A percentile compares a stretch with the other conserved stretches of the same genome.
phyloP scores from a whole-genome alignment of 306 rosid genomes.

The Prunus armeniaca region DNA sequence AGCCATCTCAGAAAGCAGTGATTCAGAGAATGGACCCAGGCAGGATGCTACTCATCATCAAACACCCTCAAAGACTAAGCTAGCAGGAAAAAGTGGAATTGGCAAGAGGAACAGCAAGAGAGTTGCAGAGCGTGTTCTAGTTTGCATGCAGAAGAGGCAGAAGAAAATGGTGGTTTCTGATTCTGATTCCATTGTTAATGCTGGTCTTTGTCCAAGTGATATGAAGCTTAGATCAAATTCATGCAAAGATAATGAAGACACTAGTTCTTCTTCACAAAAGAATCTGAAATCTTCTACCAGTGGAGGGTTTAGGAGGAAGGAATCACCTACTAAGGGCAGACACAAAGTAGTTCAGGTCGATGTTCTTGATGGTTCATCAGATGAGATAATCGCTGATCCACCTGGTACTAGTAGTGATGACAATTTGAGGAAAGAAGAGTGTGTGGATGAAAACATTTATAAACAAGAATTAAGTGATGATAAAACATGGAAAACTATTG shows the following conservation, averaged over 20 bases:
- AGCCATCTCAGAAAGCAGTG: conserved; percentile 86
- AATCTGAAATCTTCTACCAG: conserved; percentile 31
- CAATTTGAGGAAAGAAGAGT: conserved; percentile 66
- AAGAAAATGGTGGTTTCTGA: conserved; percentile 74
- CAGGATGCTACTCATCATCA: conserved; percentile 52
- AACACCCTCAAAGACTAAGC: conserved; percentile 52
- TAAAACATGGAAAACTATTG: conserved; percentile 84
- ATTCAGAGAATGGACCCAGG: conserved; percentile 83
- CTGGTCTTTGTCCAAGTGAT: conserved; percentile 42
- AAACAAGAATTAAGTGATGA: conserved; percentile 61
- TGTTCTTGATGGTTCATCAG: conserved; percentile 49
- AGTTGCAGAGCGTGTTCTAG: conserved; percentile 88
- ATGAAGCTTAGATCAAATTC: conserved; percentile 42
- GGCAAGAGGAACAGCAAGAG: conserved; percentile 91
- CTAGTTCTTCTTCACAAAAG: conserved; percentile 41
- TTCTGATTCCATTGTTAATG: conserved; percentile 75
- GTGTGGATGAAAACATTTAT: conserved; percentile 58
- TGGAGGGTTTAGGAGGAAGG: conserved; percentile 49
- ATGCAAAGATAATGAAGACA: conserved; percentile 41
- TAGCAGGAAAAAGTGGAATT: conserved; percentile 52
- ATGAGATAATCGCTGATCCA: conserved; percentile 55
- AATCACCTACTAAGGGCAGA: conserved; percentile 28
- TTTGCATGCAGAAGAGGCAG: conserved; percentile 85
- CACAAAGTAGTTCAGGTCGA: conserved; percentile 46
- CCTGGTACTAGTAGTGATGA: conserved; percentile 60